These are phyloP conservation scores for Euphrasia arctica DNA, from an alignment of 305 asterid species.

Conservation along the genomic window DNA sequence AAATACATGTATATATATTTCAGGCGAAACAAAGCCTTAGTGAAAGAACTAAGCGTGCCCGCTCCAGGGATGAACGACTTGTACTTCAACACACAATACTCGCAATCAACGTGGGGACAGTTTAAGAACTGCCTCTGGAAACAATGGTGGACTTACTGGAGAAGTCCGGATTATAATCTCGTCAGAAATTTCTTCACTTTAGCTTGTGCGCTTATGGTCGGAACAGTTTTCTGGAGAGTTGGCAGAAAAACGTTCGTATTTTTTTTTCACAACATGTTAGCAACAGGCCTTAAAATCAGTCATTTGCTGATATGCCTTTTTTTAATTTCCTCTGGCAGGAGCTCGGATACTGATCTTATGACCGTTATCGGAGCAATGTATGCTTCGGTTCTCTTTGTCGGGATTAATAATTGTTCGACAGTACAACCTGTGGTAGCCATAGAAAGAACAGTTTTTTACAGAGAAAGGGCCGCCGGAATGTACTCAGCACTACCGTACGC, in stretches of 20 bases:
- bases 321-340: constrained; percentile 35
- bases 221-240: constrained; percentile 55
- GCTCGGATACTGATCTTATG: constrained; percentile 50
- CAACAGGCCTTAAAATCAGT: background rate
- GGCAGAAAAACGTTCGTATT: constrained; percentile 60
- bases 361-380: constrained; percentile 89
- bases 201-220: constrained; percentile 55
- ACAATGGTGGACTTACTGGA: constrained; percentile 76
- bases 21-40: constrained; percentile 51
- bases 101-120: constrained; percentile 56
- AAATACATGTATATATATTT: background rate
- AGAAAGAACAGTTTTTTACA: constrained; percentile 87
- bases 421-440: constrained; percentile 89
- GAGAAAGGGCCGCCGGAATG: constrained; percentile 96
- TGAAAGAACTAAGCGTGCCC: constrained; percentile 45
- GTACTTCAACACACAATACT: constrained; percentile 48
- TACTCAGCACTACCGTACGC: constrained; percentile 97
- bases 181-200: constrained; percentile 49
- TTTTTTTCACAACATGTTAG: background rate
- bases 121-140: constrained; percentile 71
- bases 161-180: constrained; percentile 79
- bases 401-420: constrained; percentile 75
- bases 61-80: constrained; percentile 45
- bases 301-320: constrained; percentile 10
- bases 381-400: constrained; percentile 73